phyloP scores from a whole-genome alignment of 257 asterid species.

The Penstemon davidsonii region DNA sequence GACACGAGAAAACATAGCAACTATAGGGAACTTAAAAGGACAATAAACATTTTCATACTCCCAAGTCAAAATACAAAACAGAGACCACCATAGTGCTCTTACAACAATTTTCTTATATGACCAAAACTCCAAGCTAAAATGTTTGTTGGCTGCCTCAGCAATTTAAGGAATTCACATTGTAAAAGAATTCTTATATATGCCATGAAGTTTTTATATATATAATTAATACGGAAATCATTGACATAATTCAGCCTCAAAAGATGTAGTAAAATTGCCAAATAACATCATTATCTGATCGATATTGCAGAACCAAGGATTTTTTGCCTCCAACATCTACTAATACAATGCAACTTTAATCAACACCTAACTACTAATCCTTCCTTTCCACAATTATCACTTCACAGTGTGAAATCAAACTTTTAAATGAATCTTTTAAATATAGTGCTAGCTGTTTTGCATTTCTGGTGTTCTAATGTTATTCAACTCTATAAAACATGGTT shows the following conservation, averaged over 20 bases:
- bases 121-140: background rate
- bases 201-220: background rate
- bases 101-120: background rate
- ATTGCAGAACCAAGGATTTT: background rate
- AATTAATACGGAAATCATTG: background rate
- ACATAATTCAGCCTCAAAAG: background rate
- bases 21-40: background rate
- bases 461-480: too few relatives aligned
- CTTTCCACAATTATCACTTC: background rate
- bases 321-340: conserved; percentile 3
- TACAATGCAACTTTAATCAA: background rate
- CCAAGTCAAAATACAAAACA: background rate
- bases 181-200: background rate
- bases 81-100: background rate
- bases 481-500: too few relatives aligned
- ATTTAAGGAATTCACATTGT: conserved; percentile 4
- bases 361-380: background rate
- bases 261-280: background rate
- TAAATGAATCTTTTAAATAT: too few relatives aligned
- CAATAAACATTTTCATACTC: background rate
- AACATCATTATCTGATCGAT: background rate
- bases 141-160: background rate
- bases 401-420: too few relatives aligned
- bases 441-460: too few relatives aligned
- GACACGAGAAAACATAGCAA: background rate